Evolutionary conservation across 2,329 filamentous ascomycete genomes (phyloP).

Genomic region (Epichloe aotearoae): DNA sequence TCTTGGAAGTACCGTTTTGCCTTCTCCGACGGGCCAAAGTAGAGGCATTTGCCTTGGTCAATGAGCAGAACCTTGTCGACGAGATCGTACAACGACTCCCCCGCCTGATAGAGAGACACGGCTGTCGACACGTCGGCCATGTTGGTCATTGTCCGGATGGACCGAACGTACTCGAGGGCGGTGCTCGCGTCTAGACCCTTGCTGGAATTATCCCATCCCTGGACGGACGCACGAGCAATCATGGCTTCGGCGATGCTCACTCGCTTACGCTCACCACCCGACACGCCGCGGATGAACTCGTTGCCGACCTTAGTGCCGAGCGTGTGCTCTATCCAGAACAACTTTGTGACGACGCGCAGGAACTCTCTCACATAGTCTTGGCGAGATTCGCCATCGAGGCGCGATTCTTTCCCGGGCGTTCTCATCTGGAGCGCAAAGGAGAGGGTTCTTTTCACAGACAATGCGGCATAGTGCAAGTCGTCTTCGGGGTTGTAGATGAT

Average conservation of each 20-base stretch:
- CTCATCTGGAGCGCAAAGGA: slow-evolving; percentile 53
- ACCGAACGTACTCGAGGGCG: slow-evolving; percentile 57
- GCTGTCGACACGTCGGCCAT: slow-evolving; percentile 60
- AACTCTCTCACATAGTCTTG: slow-evolving; percentile 40
- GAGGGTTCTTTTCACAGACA: slow-evolving; percentile 54
- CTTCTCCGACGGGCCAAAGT: slow-evolving; percentile 49
- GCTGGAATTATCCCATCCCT: slow-evolving; percentile 65
- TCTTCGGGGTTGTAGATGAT: slow-evolving; percentile 57
- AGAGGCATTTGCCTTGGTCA: slow-evolving; percentile 57
- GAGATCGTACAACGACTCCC: slow-evolving; percentile 50
- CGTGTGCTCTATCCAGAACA: slow-evolving; percentile 61
- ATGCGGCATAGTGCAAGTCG: slow-evolving; percentile 55
- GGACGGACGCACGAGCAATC: slow-evolving; percentile 44
- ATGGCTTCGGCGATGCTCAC: slow-evolving; percentile 62
- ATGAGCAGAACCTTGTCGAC: slow-evolving; percentile 72
- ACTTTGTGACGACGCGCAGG: slow-evolving; percentile 49
- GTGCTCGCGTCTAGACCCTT: slow-evolving; percentile 60
- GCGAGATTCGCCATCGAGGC: slow-evolving; percentile 47
- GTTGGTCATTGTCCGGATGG: slow-evolving; percentile 49
- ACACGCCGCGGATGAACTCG: slow-evolving; percentile 50
- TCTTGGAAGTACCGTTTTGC: slow-evolving; percentile 57
- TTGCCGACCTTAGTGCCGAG: slow-evolving; percentile 57
- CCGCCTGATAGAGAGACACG: slow-evolving; percentile 60
- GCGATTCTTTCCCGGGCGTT: slow-evolving; percentile 35
- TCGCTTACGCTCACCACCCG: slow-evolving; percentile 56